Percentiles rank a stretch among this genome's conserved stretches.
Conservation (phyloP, 805 yeast species). For the Metschnikowia henanensis region DNA sequence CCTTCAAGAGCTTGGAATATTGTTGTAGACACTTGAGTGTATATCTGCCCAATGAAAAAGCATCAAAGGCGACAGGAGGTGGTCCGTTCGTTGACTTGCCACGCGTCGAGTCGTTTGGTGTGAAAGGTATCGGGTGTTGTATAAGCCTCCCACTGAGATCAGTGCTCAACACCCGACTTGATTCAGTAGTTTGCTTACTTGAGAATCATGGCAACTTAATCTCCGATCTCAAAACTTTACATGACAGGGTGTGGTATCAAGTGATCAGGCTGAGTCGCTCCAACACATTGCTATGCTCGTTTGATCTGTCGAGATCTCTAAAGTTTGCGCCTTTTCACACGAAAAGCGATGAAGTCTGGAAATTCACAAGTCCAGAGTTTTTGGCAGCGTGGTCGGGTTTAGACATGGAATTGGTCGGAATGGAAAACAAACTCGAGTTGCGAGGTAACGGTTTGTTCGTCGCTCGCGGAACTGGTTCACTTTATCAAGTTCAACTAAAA, state of each 20-base stretch:
- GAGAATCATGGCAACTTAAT: slow-evolving; percentile 7
- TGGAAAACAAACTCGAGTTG: background rate
- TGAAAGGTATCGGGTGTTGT: slow-evolving; percentile 2
- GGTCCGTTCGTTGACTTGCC: slow-evolving; percentile 18
- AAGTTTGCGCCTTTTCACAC: slow-evolving; percentile 6
- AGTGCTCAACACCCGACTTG: slow-evolving; percentile 7
- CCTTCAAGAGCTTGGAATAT: background rate
- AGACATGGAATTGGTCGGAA: slow-evolving; percentile 6
- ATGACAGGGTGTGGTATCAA: slow-evolving; percentile 13
- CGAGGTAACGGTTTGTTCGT: slow-evolving; percentile 10
- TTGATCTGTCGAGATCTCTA: slow-evolving; percentile 3
- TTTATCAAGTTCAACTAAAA: slow-evolving; percentile 4
- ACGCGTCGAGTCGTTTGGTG: slow-evolving; percentile 8
- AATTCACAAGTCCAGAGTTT: background rate
- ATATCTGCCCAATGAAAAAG: background rate
- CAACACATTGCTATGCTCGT: slow-evolving; percentile 11
- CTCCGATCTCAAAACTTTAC: slow-evolving; percentile 4
- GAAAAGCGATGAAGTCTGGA: slow-evolving; percentile 10
- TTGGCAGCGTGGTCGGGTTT: slow-evolving; percentile 16
- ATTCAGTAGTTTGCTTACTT: slow-evolving; percentile 5
- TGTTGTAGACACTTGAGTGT: background rate
- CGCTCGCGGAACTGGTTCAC: slow-evolving; percentile 8
- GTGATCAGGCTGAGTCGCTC: slow-evolving; percentile 10
- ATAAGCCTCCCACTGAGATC: slow-evolving; percentile 14
- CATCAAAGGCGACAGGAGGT: slow-evolving; percentile 11